Evolutionary conservation across 1,284 basidiomycete genomes (phyloP), one percentile per base, ranked within the genome.

Genomic region (Irpex sp.): DNA sequence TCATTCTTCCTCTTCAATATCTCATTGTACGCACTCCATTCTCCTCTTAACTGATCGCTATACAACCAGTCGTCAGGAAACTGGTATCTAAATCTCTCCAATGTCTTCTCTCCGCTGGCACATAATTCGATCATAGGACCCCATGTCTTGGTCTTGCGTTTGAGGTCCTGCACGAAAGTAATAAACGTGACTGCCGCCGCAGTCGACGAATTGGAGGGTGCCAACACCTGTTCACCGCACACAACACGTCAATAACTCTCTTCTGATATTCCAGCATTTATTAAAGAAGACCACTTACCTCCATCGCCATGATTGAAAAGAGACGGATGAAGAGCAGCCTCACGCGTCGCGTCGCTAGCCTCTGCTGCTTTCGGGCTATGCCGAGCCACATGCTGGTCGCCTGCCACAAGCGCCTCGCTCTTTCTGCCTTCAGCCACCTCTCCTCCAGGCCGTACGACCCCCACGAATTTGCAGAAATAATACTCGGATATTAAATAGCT

Each of bases 1-100:
- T 97, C 95, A 71, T 96, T 97, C 88, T 99, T 99, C 71, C 97
- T 85, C 79, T 94, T 96, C 75, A 99, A 82, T 65, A 99, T 97
- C 79, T 99, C 97, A 67, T 96, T 96, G 80, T 97, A 98, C 19
- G 97, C 96, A 72, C 93, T 94, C 96, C 96, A 98, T 79, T 99
- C 97, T 57, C 96, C 94, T 68, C 94, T 87, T 57, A 99, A 87
- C 75, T 98, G 97, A 75, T 99, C 97, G 70, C 95, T 95, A 76
- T 98, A 97, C 0, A 99, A 87, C 97, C 97, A 99, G 74, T 99
- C 97, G 57, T 92, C 87, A 0, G 95, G 91, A 74, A 99, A 99
- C 72, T 96, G 94, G 80, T 94, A 98, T 76, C 97, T 83, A 76
- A 99, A 98, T 60, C 96, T 87, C 77, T 98, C 96, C 63, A 99